A percentile compares a stretch with the other conserved stretches of the same genome.
Evolutionary conservation across 176 grass and related monocot species (phyloP).

Genomic region (Ensete ventricosum): DNA sequence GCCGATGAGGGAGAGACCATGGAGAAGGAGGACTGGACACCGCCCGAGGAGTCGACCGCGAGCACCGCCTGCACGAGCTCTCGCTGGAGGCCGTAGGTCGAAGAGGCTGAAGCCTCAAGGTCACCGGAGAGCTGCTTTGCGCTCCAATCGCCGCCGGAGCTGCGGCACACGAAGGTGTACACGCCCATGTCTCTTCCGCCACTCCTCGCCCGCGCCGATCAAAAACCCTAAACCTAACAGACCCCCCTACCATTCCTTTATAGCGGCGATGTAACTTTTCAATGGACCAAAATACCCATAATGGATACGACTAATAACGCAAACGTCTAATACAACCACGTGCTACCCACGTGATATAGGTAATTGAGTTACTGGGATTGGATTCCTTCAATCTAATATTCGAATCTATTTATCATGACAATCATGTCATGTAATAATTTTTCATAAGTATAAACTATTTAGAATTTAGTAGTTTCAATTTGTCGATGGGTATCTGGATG

Average conservation of each 20-base stretch:
- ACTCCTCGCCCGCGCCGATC: background rate
- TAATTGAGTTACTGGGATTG: too few species aligned
- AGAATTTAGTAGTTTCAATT: too few species aligned
- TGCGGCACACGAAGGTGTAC: conserved; percentile 87
- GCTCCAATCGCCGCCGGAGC: conserved; percentile 47
- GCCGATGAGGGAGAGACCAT: conserved; percentile 72
- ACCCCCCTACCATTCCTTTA: background rate
- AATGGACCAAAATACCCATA: background rate
- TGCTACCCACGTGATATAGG: too few species aligned
- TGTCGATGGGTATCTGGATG: too few species aligned
- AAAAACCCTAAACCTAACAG: background rate
- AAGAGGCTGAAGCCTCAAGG: conserved; percentile 52
- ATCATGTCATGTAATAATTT: too few species aligned
- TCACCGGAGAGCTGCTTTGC: conserved; percentile 67
- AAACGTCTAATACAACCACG: too few species aligned
- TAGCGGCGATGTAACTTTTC: background rate
- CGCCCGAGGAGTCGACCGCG: conserved; percentile 32
- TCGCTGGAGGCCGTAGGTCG: conserved; percentile 65
- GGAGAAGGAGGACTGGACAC: conserved; percentile 75
- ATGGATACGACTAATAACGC: too few species aligned
- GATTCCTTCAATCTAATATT: too few species aligned
- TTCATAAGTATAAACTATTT: too few species aligned
- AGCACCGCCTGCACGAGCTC: conserved; percentile 44
- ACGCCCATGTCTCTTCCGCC: conserved; percentile 50
- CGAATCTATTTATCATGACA: too few species aligned